Percentiles rank a stretch among this genome's conserved stretches.
These are phyloP conservation scores for Crucihimalaya himalaica DNA, from an alignment of 345 rosid species.

Conservation along the genomic window DNA sequence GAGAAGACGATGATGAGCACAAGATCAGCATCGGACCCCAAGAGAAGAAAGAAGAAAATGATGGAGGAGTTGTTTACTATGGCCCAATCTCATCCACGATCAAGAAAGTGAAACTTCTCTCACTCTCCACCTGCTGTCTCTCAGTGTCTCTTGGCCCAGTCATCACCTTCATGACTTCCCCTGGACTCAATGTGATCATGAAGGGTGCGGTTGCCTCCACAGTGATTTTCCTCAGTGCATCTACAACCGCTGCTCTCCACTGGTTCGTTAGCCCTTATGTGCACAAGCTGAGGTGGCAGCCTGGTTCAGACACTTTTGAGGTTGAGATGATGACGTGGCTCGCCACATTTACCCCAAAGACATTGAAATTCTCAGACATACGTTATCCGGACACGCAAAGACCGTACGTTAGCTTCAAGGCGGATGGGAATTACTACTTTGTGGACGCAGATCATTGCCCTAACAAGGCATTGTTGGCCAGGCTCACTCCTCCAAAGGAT, in stretches of 20 bases:
- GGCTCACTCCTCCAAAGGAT: conserved; percentile 66
- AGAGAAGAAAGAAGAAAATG: conserved; percentile 47
- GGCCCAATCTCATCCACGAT: conserved; percentile 90
- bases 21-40: conserved; percentile 85
- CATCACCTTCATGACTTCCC: conserved; percentile 91
- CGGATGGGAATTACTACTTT: conserved; percentile 71
- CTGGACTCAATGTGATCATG: conserved; percentile 73
- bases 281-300: conserved; percentile 92
- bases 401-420: conserved; percentile 88
- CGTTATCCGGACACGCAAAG: conserved; percentile 72
- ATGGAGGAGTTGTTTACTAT: conserved; percentile 53
- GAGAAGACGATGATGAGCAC: conserved; percentile 51
- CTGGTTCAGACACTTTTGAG: conserved; percentile 85
- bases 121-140: conserved; percentile 96
- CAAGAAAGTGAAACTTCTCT: conserved; percentile 89
- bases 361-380: conserved; percentile 79
- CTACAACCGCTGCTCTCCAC: conserved; percentile 77
- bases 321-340: conserved; percentile 97
- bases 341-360: conserved; percentile 58
- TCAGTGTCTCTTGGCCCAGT: conserved; percentile 90
- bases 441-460: conserved; percentile 79
- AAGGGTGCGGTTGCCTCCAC: conserved; percentile 92
- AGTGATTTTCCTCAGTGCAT: conserved; percentile 79
- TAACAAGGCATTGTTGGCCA: conserved; percentile 89
- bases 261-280: conserved; percentile 95